A percentile compares a stretch with the other conserved stretches of the same genome.
These are phyloP conservation scores for Suillus subaureus DNA, from an alignment of 768 basidiomycete species.

Conservation along the genomic window DNA sequence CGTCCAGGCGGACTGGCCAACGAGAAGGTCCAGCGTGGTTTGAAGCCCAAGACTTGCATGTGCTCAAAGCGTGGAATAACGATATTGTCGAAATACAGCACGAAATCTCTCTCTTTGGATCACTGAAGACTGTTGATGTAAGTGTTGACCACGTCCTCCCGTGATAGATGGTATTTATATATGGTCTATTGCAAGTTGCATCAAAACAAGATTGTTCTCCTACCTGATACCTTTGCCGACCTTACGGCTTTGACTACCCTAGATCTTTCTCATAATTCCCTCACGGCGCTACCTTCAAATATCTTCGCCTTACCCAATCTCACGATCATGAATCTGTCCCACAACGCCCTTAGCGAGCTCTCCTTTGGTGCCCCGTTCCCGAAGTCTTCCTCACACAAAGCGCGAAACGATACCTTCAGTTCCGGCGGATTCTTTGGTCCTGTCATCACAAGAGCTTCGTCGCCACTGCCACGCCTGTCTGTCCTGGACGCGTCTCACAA, in stretches of 20 bases:
- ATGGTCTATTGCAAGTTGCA: constrained; percentile 53
- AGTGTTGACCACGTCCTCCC: constrained; percentile 30
- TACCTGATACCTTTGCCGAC: constrained; percentile 72
- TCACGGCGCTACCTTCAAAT: constrained; percentile 62
- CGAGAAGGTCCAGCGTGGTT: constrained; percentile 67
- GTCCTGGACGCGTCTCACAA: constrained; percentile 70
- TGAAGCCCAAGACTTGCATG: constrained; percentile 76
- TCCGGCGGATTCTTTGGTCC: constrained; percentile 66
- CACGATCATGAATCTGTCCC: constrained; percentile 66
- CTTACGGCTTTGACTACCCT: constrained; percentile 64
- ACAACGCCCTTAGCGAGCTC: constrained; percentile 63
- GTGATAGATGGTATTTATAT: background rate
- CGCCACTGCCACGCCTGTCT: constrained; percentile 68
- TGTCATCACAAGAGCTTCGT: constrained; percentile 58
- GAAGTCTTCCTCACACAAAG: constrained; percentile 19
- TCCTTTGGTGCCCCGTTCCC: constrained; percentile 66
- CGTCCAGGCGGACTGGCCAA: constrained; percentile 43
- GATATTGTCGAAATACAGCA: constrained; percentile 78
- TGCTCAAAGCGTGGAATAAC: constrained; percentile 81
- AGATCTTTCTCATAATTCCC: constrained; percentile 74
- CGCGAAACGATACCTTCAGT: constrained; percentile 29
- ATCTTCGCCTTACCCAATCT: constrained; percentile 72
- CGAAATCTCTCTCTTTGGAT: constrained; percentile 84
- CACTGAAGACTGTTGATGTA: constrained; percentile 79
- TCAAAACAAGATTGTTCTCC: constrained; percentile 62